Percentiles rank a stretch among this genome's conserved stretches.
Evolutionary conservation across 2,329 filamentous ascomycete genomes (phyloP).

Genomic region (Cladosporium phlei): DNA sequence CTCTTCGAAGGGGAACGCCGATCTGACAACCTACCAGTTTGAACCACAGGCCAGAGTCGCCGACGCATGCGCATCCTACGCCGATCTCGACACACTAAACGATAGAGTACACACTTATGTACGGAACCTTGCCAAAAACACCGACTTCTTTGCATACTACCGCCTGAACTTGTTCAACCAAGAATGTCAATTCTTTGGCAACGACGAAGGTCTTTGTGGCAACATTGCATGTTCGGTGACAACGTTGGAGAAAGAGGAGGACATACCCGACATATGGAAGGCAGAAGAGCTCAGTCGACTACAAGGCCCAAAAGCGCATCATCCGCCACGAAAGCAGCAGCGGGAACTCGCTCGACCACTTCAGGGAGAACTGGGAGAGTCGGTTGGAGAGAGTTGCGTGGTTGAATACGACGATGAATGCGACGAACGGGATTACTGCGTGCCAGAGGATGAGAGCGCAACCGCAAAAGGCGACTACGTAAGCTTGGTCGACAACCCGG

Average conservation of each 20-base stretch:
- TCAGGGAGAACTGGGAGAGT: conserved; percentile 74
- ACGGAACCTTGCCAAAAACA: conserved; percentile 74
- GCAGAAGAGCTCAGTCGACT: conserved; percentile 88
- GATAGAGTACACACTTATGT: conserved; percentile 68
- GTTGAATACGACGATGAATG: conserved; percentile 97
- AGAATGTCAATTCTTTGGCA: conserved; percentile 92
- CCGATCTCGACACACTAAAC: conserved; percentile 82
- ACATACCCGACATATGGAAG: conserved; percentile 87
- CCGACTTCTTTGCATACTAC: conserved; percentile 98
- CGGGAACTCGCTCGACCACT: conserved; percentile 68
- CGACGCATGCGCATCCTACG: conserved; percentile 91
- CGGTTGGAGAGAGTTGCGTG: conserved; percentile 91
- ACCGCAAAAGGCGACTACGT: conserved; percentile 92
- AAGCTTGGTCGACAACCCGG: conserved; percentile 85
- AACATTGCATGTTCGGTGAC: conserved; percentile 96
- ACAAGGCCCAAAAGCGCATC: conserved; percentile 82
- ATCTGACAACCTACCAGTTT: conserved; percentile 56
- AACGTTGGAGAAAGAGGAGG: conserved; percentile 90
- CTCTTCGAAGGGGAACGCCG: conserved; percentile 22
- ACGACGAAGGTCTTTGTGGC: conserved; percentile 88
- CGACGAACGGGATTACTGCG: conserved; percentile 93
- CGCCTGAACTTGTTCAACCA: conserved; percentile 92
- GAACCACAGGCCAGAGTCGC: conserved; percentile 84
- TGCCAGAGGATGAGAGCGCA: conserved; percentile 88
- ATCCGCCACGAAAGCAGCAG: conserved; percentile 73